Evolutionary conservation across 2,329 filamentous ascomycete genomes (phyloP).

Genomic region (Fusarium sp.): DNA sequence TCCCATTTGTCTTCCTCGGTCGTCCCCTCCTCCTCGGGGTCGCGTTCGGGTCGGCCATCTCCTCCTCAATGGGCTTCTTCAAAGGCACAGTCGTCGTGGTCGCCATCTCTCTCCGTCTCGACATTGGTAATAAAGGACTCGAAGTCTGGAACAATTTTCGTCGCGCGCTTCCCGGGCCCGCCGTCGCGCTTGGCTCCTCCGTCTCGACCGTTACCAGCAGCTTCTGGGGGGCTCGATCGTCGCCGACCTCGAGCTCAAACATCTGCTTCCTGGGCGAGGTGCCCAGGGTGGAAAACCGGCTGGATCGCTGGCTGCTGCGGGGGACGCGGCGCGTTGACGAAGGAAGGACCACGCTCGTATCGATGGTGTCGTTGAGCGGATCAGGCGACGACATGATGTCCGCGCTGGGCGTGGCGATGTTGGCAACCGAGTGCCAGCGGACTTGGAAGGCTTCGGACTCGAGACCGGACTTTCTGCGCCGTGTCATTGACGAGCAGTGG

Average conservation of each 20-base stretch:
- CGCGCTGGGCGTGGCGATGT: conserved; percentile 51
- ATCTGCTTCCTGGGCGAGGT: conserved; percentile 65
- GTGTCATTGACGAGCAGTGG: conserved; percentile 44
- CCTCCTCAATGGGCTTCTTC: conserved; percentile 52
- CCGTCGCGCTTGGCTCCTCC: conserved; percentile 50
- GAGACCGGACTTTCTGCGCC: conserved; percentile 38
- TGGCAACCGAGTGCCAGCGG: conserved; percentile 51
- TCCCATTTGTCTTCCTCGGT: conserved; percentile 62
- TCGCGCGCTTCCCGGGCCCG: conserved; percentile 47
- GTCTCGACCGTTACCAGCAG: conserved; percentile 67
- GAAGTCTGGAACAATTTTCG: conserved; percentile 57
- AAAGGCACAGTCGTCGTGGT: conserved; percentile 65
- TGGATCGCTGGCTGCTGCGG: conserved; percentile 57
- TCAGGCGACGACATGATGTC: conserved; percentile 63
- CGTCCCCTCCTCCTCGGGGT: conserved; percentile 57
- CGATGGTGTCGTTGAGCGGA: conserved; percentile 56
- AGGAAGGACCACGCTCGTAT: conserved; percentile 48
- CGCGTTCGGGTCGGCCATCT: conserved; percentile 47
- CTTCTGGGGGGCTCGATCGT: conserved; percentile 60
- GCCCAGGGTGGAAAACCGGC: conserved; percentile 50
- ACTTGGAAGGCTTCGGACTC: conserved; percentile 44
- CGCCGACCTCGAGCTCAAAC: conserved; percentile 66
- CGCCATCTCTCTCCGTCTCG: conserved; percentile 50
- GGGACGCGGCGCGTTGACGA: conserved; percentile 55
- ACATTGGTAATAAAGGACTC: conserved; percentile 50